phyloP scores from a whole-genome alignment of 2,329 filamentous ascomycete genomes.

The Aspergillus nomiae region DNA sequence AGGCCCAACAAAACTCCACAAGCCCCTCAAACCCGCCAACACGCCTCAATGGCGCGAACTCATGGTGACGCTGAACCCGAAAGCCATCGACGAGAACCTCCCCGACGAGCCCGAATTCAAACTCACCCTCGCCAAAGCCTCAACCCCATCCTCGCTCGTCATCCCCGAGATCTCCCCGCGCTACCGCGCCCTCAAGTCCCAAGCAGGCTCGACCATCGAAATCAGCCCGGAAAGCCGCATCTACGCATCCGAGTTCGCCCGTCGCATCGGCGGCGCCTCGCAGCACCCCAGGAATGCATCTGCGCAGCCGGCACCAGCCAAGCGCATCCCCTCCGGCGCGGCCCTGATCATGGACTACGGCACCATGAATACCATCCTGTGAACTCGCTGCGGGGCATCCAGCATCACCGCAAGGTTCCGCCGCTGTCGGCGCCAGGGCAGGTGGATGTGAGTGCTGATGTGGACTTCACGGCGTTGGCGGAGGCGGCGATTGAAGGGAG shows the following conservation, averaged over 20 bases:
- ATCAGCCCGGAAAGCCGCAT: conserved; percentile 84
- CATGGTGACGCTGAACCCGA: conserved; percentile 69
- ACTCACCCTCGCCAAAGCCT: conserved; percentile 71
- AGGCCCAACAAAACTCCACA: conserved; percentile 49
- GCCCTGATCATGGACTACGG: conserved; percentile 97
- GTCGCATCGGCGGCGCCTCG: conserved; percentile 73
- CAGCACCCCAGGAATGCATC: conserved; percentile 27
- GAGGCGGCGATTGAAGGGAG: conserved; percentile 77
- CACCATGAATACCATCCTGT: conserved; percentile 71
- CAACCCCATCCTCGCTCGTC: conserved; percentile 81
- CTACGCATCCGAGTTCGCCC: conserved; percentile 78
- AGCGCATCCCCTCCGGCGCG: conserved; percentile 71
- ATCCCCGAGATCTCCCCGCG: conserved; percentile 80
- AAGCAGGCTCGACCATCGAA: conserved; percentile 74
- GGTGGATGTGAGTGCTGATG: conserved; percentile 88
- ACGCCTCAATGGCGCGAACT: conserved; percentile 77
- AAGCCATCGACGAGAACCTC: conserved; percentile 54
- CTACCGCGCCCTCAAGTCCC: conserved; percentile 72
- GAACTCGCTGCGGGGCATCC: conserved; percentile 89
- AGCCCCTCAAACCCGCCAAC: conserved; percentile 41
- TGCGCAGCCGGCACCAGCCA: conserved; percentile 48
- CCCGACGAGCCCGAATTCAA: conserved; percentile 77
- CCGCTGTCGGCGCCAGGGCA: conserved; percentile 78
- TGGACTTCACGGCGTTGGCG: conserved; percentile 86
- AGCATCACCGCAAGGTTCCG: conserved; percentile 71